These are phyloP conservation scores for Torulaspora pretoriensis DNA, from an alignment of 1,139 yeast genomes.

Conservation along the genomic window DNA sequence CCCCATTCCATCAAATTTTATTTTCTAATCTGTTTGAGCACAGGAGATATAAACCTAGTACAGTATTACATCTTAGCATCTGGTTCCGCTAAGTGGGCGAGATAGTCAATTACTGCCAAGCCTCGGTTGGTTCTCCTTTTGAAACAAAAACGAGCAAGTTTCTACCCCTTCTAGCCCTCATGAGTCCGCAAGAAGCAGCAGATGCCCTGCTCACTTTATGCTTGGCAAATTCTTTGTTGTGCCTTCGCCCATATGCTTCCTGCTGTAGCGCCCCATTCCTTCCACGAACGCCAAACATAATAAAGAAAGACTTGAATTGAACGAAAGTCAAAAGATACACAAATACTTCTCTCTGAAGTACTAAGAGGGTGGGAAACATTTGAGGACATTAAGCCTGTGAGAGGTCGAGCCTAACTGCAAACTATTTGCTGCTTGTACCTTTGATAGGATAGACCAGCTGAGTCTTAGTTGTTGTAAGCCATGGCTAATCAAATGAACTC, in stretches of 20 bases:
- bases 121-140: no score
- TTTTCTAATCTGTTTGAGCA: no score
- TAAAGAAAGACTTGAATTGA: conserved; percentile 2
- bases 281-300: conserved; percentile 3
- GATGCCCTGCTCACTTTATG: no score
- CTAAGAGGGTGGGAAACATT: not conserved
- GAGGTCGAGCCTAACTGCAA: not conserved
- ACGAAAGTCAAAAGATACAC: not conserved
- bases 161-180: no score
- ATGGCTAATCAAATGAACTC: conserved; percentile 13
- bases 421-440: not conserved
- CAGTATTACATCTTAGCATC: no score
- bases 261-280: conserved; percentile 7
- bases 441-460: not conserved
- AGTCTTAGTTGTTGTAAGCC: not conserved
- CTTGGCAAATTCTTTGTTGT: not conserved
- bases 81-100: no score
- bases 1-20: no score
- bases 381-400: not conserved
- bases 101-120: no score
- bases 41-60: no score
- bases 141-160: no score
- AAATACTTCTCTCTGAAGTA: not conserved
- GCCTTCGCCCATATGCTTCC: not conserved
- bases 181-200: no score